These are phyloP conservation scores for Sorghum bicolor DNA, from an alignment of 176 grass and related monocot genomes.

Conservation along the genomic window DNA sequence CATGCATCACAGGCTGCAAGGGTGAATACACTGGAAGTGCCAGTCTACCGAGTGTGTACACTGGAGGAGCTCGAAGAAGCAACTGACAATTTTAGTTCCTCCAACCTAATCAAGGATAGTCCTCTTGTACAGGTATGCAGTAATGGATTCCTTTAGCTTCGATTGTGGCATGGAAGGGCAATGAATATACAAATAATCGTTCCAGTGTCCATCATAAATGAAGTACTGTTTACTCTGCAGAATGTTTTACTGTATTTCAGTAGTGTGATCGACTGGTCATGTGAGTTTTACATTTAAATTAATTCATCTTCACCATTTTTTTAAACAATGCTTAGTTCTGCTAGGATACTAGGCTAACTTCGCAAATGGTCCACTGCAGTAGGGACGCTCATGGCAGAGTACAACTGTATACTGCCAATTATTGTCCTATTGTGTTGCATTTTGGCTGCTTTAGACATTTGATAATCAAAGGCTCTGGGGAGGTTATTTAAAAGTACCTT, in stretches of 20 bases:
- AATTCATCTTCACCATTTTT: neutral
- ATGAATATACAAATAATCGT: neutral
- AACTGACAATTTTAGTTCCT: slow-evolving; percentile 55
- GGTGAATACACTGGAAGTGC: slow-evolving; percentile 58
- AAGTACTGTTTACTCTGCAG: neutral
- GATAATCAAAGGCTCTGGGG: neutral
- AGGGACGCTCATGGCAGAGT: slow-evolving; percentile 16
- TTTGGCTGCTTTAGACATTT: neutral
- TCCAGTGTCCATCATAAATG: neutral
- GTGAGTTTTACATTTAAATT: neutral
- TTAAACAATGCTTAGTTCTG: neutral
- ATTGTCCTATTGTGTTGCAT: slow-evolving; percentile 29
- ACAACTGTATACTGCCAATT: slow-evolving; percentile 21
- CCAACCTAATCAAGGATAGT: slow-evolving; percentile 59
- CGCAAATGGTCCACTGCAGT: slow-evolving; percentile 16
- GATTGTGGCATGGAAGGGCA: neutral
- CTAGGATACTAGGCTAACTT: neutral
- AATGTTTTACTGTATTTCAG: neutral
- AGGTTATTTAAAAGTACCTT: neutral
- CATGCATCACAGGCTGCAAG: slow-evolving; percentile 59
- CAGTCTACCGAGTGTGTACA: slow-evolving; percentile 43
- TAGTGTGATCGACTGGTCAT: neutral
- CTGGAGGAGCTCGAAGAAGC: slow-evolving; percentile 82
- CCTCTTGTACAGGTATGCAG: slow-evolving; percentile 58
- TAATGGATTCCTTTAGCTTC: neutral